Evolutionary conservation across 2,329 filamentous ascomycete species (phyloP).

Genomic region (Trichoderma oligosporum): DNA sequence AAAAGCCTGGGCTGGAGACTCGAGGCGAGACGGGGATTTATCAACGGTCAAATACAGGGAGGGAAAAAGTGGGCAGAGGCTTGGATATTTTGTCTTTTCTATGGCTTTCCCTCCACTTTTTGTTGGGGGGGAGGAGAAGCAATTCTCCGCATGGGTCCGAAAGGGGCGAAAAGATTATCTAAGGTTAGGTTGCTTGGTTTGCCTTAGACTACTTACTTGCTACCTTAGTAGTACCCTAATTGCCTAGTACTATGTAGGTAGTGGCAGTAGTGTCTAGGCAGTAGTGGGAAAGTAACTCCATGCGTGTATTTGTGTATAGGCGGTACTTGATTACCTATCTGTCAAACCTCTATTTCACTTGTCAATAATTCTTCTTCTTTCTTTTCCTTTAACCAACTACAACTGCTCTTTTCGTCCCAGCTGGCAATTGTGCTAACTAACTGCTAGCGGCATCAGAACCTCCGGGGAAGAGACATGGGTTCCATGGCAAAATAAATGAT

Average conservation of each 20-base stretch:
- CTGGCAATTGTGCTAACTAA: background rate
- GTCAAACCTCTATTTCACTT: background rate
- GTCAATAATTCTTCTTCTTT: no score
- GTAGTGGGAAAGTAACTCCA: no score
- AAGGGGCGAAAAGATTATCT: conserved; percentile 5
- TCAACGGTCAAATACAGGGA: conserved; percentile 19
- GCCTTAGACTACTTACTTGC: no score
- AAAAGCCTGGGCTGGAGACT: conserved; percentile 14
- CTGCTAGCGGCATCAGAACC: background rate
- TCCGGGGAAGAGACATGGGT: conserved; percentile 11
- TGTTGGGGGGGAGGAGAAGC: background rate
- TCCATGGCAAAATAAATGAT: no score
- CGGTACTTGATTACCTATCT: background rate
- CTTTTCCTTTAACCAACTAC: no score
- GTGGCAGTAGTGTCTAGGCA: no score
- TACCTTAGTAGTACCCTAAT: no score
- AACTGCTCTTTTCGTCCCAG: background rate
- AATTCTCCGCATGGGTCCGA: conserved; percentile 14
- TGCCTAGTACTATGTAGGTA: no score
- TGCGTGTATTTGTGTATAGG: background rate
- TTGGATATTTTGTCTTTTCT: conserved; percentile 14
- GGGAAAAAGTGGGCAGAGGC: conserved; percentile 18
- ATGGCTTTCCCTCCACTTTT: conserved; percentile 17
- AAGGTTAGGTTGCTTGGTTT: background rate
- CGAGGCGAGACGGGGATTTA: conserved; percentile 19